Base-by-base conservation (phyloP, 2,329 filamentous ascomycete species). In the Colletotrichum liaoningense region DNA sequence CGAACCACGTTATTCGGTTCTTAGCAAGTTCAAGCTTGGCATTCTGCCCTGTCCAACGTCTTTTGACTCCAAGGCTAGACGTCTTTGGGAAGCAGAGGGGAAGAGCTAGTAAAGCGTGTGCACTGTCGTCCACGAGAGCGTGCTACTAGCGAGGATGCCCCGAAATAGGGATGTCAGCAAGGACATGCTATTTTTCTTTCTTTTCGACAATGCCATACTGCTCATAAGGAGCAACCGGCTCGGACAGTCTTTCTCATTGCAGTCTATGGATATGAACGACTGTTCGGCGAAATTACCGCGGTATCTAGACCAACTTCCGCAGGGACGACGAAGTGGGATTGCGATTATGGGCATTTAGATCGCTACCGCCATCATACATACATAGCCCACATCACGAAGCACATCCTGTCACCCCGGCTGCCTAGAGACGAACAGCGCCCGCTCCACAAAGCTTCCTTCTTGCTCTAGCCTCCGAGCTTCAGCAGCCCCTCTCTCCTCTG, bases 361-460 rank as follows among this genome's bases (percentile, higher is more conserved):
- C 58, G 22, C 35, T 46, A 16, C 26, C 42, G 26, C 46, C 28
- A 4, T 11, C 42, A 16, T 33, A 24, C 42, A 22, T 33, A 24
- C n/a, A 30, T 28, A 24, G 22, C 26, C 46, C n/a, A 26, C 46
- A 35, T 54, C 19, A 19, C 60, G 46, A n/a, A 54, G 30, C 49
- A 46, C 28, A 12, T 49, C 38, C 22, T 30, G 46, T 28, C 19
- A 30, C 60, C 46, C 59, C 19, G 26, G 52, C 46, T 28, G 7
- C 26, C 26, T 22, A 49, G 42, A 19, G 16, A 49, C 42, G 42
- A 49, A 49, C 24, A 35, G 63, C 62, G 56, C 28, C 42, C 22
- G 54, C 56, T 63, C 69, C 64, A 72, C 64, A 68, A 38, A 22
- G 42, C 42, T 49, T n/a, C 8, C 19, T 49, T n/a, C 19, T 7